Base-by-base conservation (phyloP, 345 rosid species). In the Lepidium africanum region DNA sequence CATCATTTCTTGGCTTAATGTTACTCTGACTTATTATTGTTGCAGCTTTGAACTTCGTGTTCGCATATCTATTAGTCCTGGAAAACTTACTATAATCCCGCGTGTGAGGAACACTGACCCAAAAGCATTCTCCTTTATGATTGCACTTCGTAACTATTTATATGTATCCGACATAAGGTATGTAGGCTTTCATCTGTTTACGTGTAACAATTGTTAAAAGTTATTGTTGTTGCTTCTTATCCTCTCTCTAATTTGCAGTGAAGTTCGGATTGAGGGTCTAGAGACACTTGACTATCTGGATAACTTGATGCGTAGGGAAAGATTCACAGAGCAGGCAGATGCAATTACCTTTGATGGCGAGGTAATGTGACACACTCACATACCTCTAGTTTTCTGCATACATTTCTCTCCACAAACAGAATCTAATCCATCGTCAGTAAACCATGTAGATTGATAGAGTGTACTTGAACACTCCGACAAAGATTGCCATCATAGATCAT, bases 131-230 rank as follows among this genome's bases (percentile, higher is more conserved):
- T 83, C 88, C 46, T 93, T 88, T 69, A 85, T 79, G 38, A 86
- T 93, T 61, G 81, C 89, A 0, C 77, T 88, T 63, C 77, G 82
- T 35, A 93, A 88, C 82, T 83, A 90, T 74, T 76, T 93, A 32
- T 83, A 87, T 69, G 94, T 93, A 45, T 93, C 98, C 0, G 98
- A 93, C 76, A 82, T 93, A 83, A 88, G 97, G 98, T 87, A 75
- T 65, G 78, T 14, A 11, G 0, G 12, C 41, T 7, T 56, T 57
- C 51, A 19, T 64, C 49, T 9, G 9, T 52, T 45, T 52, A 23
- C n/a, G 0, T 32, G 60, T 60, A 27, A 6, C 5, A 32, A 60
- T 40, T 39, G 41, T 10, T 45, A 32, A 45, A 10, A 43, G 0
- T 56, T 70, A 16, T 19, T 27, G 15, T 58, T 46, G 17, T 46